phyloP scores from a whole-genome alignment of 768 basidiomycete species.

The Pleurotus djamor region DNA sequence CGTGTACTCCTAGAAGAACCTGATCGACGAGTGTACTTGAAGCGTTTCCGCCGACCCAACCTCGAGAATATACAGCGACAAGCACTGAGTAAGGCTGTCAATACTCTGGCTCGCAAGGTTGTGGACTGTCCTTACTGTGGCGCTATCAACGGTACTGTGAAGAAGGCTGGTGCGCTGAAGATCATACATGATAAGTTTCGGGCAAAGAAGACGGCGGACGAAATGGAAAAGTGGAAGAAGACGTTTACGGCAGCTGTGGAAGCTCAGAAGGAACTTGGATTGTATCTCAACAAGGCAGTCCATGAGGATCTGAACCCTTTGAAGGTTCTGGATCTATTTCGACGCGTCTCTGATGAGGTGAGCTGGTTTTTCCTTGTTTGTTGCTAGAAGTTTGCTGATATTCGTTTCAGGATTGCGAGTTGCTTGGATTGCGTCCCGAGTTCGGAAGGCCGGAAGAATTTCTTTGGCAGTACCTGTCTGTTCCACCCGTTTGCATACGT shows the following conservation, averaged over 20 bases:
- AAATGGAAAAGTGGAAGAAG: constrained; percentile 85
- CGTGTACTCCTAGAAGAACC: constrained; percentile 86
- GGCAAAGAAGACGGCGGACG: constrained; percentile 87
- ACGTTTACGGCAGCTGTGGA: constrained; percentile 81
- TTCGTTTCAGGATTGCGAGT: constrained; percentile 78
- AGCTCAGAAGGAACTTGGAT: constrained; percentile 82
- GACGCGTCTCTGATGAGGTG: constrained; percentile 89
- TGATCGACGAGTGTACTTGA: constrained; percentile 80
- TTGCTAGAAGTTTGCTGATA: background rate
- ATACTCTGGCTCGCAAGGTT: constrained; percentile 83
- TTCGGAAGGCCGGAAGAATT: constrained; percentile 95
- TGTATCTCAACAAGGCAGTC: constrained; percentile 83
- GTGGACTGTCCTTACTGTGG: constrained; percentile 93
- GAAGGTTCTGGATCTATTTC: constrained; percentile 91
- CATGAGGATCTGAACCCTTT: constrained; percentile 94
- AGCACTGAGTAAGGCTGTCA: constrained; percentile 79
- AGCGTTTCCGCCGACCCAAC: constrained; percentile 85
- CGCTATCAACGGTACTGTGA: constrained; percentile 91
- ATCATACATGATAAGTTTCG: constrained; percentile 98
- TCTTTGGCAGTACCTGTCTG: constrained; percentile 98
- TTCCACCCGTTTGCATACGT: constrained; percentile 96
- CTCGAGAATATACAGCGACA: constrained; percentile 94
- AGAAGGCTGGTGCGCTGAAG: constrained; percentile 92
- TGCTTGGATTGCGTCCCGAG: constrained; percentile 85
- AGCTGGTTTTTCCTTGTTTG: constrained; percentile 7